These are phyloP conservation scores for Parachaetomium inaequale DNA, from an alignment of 495 filamentous ascomycete species.

Conservation along the genomic window DNA sequence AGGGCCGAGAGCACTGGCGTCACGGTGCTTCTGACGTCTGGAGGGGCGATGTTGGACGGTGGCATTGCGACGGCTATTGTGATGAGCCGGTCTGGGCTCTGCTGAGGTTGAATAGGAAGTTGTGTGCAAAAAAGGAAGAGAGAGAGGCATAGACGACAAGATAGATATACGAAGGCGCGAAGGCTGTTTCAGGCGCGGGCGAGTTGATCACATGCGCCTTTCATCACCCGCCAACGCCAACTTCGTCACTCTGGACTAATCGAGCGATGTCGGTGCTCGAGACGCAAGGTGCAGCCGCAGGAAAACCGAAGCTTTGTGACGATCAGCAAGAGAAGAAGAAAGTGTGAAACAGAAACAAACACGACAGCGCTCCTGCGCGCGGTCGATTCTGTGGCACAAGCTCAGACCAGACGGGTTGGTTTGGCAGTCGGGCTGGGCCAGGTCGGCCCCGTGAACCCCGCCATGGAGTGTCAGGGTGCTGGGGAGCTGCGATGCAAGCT, in stretches of 20 bases:
- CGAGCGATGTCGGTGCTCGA: neutral
- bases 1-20: constrained; percentile 79
- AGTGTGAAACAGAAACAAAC: neutral
- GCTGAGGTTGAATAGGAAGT: neutral
- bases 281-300: neutral
- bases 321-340: neutral
- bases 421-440: neutral
- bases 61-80: constrained; percentile 27
- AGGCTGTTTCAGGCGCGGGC: neutral
- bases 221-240: neutral
- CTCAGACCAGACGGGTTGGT: neutral
- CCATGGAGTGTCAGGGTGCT: neutral
- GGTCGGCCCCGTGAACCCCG: neutral
- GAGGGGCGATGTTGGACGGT: constrained; percentile 50
- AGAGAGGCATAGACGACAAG: neutral
- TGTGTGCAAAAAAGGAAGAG: neutral
- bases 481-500: constrained; percentile 3
- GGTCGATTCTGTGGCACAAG: neutral
- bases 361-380: neutral
- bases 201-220: constrained; percentile 14
- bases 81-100: neutral
- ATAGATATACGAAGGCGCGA: neutral
- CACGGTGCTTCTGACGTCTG: constrained; percentile 61
- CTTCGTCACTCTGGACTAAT: neutral
- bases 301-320: neutral